phyloP scores from a whole-genome alignment of 331 rosid species.

The Malus hybrid region DNA sequence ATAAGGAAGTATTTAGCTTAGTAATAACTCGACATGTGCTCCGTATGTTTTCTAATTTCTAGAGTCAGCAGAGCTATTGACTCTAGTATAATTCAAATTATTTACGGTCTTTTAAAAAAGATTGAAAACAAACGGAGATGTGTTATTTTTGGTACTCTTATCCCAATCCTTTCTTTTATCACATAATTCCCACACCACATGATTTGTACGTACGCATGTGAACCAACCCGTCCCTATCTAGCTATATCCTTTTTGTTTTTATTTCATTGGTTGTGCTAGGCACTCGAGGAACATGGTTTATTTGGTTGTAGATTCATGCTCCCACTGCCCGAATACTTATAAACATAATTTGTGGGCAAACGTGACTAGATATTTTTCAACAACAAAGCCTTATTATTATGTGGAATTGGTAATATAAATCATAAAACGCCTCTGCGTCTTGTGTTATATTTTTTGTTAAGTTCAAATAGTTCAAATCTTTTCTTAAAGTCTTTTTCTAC shows the following conservation, averaged over 20 bases:
- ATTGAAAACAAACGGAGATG: neutral
- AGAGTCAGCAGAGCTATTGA: too few species aligned
- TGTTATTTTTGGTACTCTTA: neutral
- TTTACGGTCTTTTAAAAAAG: neutral
- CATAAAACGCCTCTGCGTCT: accelerated
- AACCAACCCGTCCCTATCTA: neutral
- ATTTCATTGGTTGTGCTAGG: neutral
- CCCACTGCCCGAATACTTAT: neutral
- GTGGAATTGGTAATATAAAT: too few species aligned
- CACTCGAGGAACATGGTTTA: neutral
- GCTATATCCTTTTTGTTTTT: neutral
- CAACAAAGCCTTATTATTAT: neutral
- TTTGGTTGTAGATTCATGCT: slow-evolving; percentile 1
- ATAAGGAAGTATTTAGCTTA: too few species aligned
- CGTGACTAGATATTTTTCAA: neutral
- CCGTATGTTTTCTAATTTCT: too few species aligned
- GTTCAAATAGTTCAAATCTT: too few species aligned
- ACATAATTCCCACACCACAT: neutral
- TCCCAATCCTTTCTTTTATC: neutral
- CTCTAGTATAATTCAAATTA: neutral
- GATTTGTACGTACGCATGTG: neutral
- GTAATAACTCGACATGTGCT: too few species aligned
- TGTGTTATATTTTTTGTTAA: too few species aligned
- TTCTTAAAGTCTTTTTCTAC: too few species aligned
- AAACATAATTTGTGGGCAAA: neutral